These are phyloP conservation scores for Pugionium cornutum DNA, from an alignment of 345 rosid genomes.

Conservation along the genomic window DNA sequence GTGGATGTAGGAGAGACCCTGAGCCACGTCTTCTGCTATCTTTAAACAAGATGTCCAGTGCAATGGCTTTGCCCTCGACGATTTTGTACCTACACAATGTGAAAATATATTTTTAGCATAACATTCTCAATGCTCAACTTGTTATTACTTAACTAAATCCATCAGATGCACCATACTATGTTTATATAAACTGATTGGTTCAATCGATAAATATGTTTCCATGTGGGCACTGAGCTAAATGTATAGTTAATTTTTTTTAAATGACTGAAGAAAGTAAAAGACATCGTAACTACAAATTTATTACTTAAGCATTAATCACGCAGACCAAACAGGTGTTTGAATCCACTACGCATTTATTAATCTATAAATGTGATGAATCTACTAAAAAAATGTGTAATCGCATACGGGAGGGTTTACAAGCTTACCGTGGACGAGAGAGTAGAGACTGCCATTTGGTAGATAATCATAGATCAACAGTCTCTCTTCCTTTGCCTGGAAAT, in stretches of 20 bases:
- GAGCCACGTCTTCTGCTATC: constrained; percentile 92
- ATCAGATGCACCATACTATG: background rate
- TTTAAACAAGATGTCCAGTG: constrained; percentile 96
- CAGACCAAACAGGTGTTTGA: background rate
- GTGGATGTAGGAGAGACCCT: constrained; percentile 91
- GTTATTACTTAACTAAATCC: background rate
- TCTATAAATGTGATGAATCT: too few relatives aligned
- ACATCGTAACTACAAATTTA: background rate
- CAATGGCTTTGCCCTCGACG: constrained; percentile 77
- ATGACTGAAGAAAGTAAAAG: background rate
- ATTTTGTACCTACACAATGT: constrained; percentile 65
- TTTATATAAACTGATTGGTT: too few relatives aligned
- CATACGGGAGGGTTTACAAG: background rate
- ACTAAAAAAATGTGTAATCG: background rate
- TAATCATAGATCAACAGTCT: constrained; percentile 81
- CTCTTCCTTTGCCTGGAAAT: constrained; percentile 82
- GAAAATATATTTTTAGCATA: constrained; percentile 9
- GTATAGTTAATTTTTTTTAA: too few relatives aligned
- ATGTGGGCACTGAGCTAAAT: too few relatives aligned
- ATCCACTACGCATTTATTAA: background rate
- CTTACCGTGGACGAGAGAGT: constrained; percentile 81
- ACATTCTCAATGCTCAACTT: background rate
- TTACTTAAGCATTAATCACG: background rate
- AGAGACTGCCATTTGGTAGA: constrained; percentile 91
- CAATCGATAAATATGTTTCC: too few relatives aligned